These are phyloP conservation scores for Carex myosuroides DNA, from an alignment of 176 grass and related monocot genomes.

Conservation along the genomic window DNA sequence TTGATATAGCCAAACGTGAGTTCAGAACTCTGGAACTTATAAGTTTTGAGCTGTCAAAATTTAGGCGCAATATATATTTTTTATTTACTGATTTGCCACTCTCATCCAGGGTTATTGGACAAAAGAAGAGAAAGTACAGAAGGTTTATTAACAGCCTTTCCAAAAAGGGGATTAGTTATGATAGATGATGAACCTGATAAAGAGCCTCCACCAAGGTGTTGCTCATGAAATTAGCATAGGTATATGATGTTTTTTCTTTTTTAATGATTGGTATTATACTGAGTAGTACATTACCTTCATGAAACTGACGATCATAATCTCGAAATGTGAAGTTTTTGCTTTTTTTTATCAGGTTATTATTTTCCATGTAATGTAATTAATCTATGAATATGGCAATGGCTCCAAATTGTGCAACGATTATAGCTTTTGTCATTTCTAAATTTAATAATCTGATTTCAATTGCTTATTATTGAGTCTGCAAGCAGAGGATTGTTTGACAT, in stretches of 20 bases:
- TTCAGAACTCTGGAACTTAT: not conserved
- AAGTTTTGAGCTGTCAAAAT: not conserved
- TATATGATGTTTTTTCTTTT: not conserved
- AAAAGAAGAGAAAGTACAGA: conserved; percentile 45
- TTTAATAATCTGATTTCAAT: not conserved
- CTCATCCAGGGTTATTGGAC: conserved; percentile 45
- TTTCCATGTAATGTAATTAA: conserved; percentile 8
- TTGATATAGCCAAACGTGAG: conserved; percentile 63
- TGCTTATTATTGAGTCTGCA: not conserved
- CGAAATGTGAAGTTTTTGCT: not conserved
- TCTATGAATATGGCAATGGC: not conserved
- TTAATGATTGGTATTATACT: not conserved
- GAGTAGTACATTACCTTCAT: not conserved
- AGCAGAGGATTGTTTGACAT: not conserved
- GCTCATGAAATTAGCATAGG: conserved; percentile 41
- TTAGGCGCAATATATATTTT: not conserved
- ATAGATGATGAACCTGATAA: conserved; percentile 57
- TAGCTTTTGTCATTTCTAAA: not conserved
- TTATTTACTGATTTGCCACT: not conserved
- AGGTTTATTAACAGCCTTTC: conserved; percentile 26
- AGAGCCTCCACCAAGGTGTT: conserved; percentile 66
- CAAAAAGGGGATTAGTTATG: conserved; percentile 56
- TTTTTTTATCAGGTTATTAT: not conserved
- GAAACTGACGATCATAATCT: not conserved
- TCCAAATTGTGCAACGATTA: not conserved